A percentile compares a stretch with the other conserved stretches of the same genome.
Evolutionary conservation across 345 rosid species (phyloP).

Genomic region (Rhodamnia rubescens): DNA sequence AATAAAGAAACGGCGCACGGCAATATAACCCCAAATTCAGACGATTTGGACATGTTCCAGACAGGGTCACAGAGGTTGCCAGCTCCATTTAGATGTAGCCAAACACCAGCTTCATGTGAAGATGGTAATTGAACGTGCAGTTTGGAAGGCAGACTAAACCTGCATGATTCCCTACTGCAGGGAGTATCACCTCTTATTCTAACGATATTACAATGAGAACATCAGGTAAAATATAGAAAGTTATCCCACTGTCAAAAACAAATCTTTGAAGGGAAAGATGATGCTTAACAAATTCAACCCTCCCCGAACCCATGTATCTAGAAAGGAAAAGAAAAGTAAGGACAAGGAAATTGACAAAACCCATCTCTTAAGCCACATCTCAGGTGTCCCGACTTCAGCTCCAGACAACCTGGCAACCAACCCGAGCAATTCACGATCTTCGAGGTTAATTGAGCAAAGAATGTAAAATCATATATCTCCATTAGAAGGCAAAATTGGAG

Average conservation of each 20-base stretch:
- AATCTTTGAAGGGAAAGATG: neutral
- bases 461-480: neutral
- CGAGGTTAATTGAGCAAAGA: neutral
- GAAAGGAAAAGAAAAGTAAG: neutral
- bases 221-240: neutral
- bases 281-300: neutral
- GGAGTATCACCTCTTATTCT: neutral
- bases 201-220: neutral
- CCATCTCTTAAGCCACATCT: neutral
- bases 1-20: neutral
- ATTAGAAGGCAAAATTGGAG: conserved; percentile 16
- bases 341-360: neutral
- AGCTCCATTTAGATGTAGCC: neutral
- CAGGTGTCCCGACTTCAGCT: neutral
- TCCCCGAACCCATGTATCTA: neutral
- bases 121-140: neutral
- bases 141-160: neutral
- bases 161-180: neutral
- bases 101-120: neutral
- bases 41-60: neutral
- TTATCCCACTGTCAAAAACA: neutral
- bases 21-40: neutral
- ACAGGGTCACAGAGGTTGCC: neutral
- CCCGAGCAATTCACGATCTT: neutral
- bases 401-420: neutral